These are phyloP conservation scores for Colletotrichum lupini DNA, from an alignment of 2,329 filamentous ascomycete species.

Conservation along the genomic window DNA sequence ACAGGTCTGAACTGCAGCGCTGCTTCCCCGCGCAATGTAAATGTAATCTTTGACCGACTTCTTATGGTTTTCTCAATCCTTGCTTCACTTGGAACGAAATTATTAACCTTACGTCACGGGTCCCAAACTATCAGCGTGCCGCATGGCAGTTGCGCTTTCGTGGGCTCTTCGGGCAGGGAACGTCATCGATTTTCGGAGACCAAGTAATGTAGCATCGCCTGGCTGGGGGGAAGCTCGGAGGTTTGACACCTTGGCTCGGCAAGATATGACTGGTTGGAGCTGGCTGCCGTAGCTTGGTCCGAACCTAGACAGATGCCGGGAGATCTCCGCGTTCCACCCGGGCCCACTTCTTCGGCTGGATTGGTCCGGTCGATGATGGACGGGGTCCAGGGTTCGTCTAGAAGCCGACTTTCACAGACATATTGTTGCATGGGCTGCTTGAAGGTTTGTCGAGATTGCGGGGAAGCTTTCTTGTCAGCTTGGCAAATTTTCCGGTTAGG, in stretches of 20 bases:
- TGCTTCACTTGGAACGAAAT: not conserved
- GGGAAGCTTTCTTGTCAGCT: not conserved
- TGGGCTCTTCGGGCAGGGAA: slow-evolving; percentile 13
- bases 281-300: not conserved
- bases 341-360: not conserved
- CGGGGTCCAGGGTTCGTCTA: not conserved
- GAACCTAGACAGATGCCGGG: slow-evolving; percentile 19
- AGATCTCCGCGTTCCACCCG: slow-evolving; percentile 22
- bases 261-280: slow-evolving; percentile 2
- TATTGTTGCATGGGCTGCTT: not conserved
- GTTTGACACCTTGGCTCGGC: not conserved
- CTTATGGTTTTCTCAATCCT: slow-evolving; percentile 1
- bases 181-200: slow-evolving; percentile 24
- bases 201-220: not conserved
- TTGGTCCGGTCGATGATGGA: not conserved
- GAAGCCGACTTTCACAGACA: not conserved
- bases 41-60: not conserved
- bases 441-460: not conserved
- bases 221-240: slow-evolving; percentile 4
- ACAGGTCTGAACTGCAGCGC: not conserved
- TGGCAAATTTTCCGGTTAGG: not conserved
- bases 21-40: too few relatives aligned
- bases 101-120: slow-evolving; percentile 24
- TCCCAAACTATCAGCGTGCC: not conserved
- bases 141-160: not conserved